Base-by-base conservation (phyloP, 1,139 yeast genomes). In the Nakaseomyces bracarensis region DNA sequence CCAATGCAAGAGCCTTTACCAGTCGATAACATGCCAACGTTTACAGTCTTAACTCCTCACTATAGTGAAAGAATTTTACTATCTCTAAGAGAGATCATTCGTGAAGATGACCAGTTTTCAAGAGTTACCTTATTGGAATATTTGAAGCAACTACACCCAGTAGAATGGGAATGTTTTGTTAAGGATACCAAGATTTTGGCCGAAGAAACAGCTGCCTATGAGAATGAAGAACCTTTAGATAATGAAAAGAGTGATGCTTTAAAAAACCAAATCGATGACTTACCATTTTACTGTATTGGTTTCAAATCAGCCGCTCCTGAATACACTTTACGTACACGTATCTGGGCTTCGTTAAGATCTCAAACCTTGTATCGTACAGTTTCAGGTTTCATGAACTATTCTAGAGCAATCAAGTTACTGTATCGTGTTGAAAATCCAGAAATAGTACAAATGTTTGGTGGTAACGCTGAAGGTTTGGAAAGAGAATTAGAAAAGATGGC, bases 281-380 rank as follows among this genome's bases (percentile, higher is more conserved):
- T 91, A 64, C 98, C 98, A 54, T 91, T 91, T 71, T 91, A 91
- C 75, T 89, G 96, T 72, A 84, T 87, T 67, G 98, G 98, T 73
- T 91, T 91, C 83, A 91, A 91, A 70, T 83, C 96, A 60, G 96
- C 98, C 65, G 97, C 98, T 51, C 98, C 98, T 43, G 98, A 91
- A 68, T 91, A 91, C 68, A 91, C 97, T 49, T 73, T 91, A 64
- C 84, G 98, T 73, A 91, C 98, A 11, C 81, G 98, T 74, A 91
- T 91, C 60, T 91, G 98, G 98, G 98, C 98, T 40, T 91, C 98
- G 35, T 78, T 91, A 62, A 84, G 97, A 69, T 91, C 97, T 41
- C 98, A 91, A 73, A 91, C 98, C 41, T 74, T 91, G 66, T 91
- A 91, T 73, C 86, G 98, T 72, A 91, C 98, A 51, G 96, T 91